Evolutionary conservation across 805 yeast species (phyloP), one percentile per base, ranked within the genome.

Genomic region (Yamadazyma kitorensis): DNA sequence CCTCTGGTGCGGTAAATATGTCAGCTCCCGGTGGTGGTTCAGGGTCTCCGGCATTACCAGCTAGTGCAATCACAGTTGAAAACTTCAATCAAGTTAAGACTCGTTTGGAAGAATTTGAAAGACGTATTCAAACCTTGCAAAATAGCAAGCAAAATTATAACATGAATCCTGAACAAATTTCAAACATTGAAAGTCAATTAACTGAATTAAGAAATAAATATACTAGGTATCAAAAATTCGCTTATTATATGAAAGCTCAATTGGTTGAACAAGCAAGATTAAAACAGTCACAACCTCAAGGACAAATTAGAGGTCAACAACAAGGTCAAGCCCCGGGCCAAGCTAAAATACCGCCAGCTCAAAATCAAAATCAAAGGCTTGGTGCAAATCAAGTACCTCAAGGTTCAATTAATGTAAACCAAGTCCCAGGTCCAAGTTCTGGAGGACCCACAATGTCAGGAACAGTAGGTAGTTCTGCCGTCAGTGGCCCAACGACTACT

Each of bases 171-270:
- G 77, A 70, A 5, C 72, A 70, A 33, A 37, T 68, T 24, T 54
- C 65, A 4, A 62, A 62, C 26, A 57, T 72, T n/a, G 63, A 64
- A 10, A 68, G 65, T 33, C 78, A 77, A 48, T 74, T 78, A 41
- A 57, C 60, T 13, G 72, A 72, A 24, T 49, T 74, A 43, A 70
- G 61, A 37, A 59, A 56, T 22, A 70, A 74, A 36, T 68, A 68
- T 42, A 67, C 69, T 15, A 72, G 71, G 29, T 76, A 72, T 45
- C 74, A 71, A 39, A 68, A 68, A 36, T 68, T 71, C 31, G 80
- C 80, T 1, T 51, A 64, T 20, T 70, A 67, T 43, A 59, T 76
- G 64, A 58, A 63, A 27, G 59, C 63, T 33, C 69, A 65, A 45
- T 53, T 69, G 33, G 48, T 61, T 27, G 64, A 59, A 27, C 62